Conservation (phyloP, 352 stramenopile genomes). For the Globisporangium abappressorium region DNA sequence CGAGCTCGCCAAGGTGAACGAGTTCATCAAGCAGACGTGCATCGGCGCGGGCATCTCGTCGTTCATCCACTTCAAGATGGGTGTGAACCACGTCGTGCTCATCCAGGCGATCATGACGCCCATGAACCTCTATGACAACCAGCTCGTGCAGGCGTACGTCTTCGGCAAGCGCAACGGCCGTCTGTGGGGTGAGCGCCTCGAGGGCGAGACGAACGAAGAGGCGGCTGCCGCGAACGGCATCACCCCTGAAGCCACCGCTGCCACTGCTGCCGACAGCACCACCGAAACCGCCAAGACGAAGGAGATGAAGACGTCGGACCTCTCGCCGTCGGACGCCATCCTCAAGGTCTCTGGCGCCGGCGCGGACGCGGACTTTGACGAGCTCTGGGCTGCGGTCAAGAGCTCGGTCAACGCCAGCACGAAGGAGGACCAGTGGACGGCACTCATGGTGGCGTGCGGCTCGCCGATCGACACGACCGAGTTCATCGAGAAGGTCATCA, state of each 20-base stretch:
- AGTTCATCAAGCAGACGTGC: conserved; percentile 82
- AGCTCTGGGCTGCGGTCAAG: conserved; percentile 60
- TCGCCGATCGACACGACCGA: conserved; percentile 78
- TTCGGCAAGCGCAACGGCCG: conserved; percentile 57
- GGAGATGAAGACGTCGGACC: conserved; percentile 21
- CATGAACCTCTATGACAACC: conserved; percentile 82
- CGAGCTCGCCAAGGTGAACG: conserved; percentile 66
- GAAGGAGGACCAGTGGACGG: conserved; percentile 74
- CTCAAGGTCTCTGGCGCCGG: conserved; percentile 53
- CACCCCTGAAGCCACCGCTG: conserved; percentile 7
- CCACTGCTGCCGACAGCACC: conserved; percentile 8
- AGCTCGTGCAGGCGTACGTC: conserved; percentile 73
- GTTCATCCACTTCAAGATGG: conserved; percentile 84
- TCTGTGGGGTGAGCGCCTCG: conserved; percentile 79
- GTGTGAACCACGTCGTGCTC: conserved; percentile 85
- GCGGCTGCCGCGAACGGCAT: conserved; percentile 30
- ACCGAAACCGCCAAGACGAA: conserved; percentile 11
- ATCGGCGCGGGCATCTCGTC: conserved; percentile 75
- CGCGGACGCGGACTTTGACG: conserved; percentile 71
- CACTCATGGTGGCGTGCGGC: conserved; percentile 79
- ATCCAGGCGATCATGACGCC: conserved; percentile 86
- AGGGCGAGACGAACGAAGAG: conserved; percentile 68
- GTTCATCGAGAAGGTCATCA: conserved; percentile 66
- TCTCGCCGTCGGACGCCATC: conserved; percentile 58
- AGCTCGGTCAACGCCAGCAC: conserved; percentile 62